Base-by-base conservation (phyloP, 2,329 filamentous ascomycete genomes). In the Colletotrichum lentis region DNA sequence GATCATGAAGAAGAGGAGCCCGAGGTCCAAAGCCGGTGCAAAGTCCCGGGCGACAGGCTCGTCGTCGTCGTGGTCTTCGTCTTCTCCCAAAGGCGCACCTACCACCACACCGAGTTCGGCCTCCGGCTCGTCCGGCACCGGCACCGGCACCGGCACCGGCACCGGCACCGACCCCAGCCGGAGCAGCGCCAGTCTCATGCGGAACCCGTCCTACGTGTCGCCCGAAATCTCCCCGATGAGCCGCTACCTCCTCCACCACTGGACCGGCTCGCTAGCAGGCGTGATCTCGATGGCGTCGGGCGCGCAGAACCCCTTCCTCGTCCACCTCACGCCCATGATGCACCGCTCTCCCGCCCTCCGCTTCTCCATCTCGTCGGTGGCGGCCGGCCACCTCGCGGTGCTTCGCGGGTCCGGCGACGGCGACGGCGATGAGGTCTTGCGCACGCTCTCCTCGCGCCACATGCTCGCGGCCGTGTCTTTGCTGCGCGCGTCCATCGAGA, bases 241-340 rank as follows among this genome's bases (percentile, higher is more conserved):
- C 39, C 66, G 56, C 2, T 62, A 47, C 47, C 70, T 77, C 16
- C 72, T 77, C 2, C 62, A 77, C 47, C 76, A 77, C 62, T 77
- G 76, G 76, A 71, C 64, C 11, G 71, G 66, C 0, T 74, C 71
- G 1, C 56, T 77, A 18, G 74, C 73, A 1, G 64, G 72, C 14
- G 66, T 75, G 6, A 72, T 77, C 31, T 76, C 75, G 6, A 74
- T 77, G 71, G 69, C 73, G 4, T 69, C 75, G 10, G 69, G 71
- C 4, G 43, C 64, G 14, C 69, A 64, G 16, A 76, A 76, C 11
- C 75, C 73, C 3, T 77, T 77, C 56, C 74, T 77, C 39, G 35
- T 73, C 11, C 73, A 77, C 31, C 71, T 77, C 35, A 77, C 74
- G 1, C 76, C 76, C 3, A 76, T 77, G 73, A 71, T 74, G 58